Conservation (phyloP, 2,329 filamentous ascomycete genomes). For the Fusarium aywerte region DNA sequence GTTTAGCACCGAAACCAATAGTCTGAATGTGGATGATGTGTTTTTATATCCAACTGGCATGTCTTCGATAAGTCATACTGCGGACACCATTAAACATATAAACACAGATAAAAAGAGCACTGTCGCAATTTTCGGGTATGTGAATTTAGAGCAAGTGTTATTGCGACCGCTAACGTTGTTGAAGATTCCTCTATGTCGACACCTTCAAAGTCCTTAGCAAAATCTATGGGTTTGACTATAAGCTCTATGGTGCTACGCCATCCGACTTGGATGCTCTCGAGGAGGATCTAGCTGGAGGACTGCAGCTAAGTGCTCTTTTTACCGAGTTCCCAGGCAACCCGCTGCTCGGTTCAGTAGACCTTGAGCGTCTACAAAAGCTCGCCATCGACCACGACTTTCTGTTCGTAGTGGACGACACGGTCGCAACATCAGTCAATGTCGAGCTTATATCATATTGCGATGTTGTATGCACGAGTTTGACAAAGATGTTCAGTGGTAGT, state of each 20-base stretch:
- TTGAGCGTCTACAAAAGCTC: slow-evolving; percentile 43
- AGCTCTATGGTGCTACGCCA: slow-evolving; percentile 58
- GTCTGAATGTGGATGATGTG: slow-evolving; percentile 52
- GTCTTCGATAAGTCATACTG: slow-evolving; percentile 56
- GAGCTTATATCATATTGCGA: slow-evolving; percentile 60
- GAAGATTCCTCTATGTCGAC: slow-evolving; percentile 47
- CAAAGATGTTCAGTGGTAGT: slow-evolving; percentile 66
- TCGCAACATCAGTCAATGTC: slow-evolving; percentile 58
- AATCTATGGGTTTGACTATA: slow-evolving; percentile 47
- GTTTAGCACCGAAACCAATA: slow-evolving; percentile 26
- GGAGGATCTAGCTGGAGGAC: slow-evolving; percentile 50
- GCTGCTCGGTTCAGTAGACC: slow-evolving; percentile 46
- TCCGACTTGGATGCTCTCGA: slow-evolving; percentile 56
- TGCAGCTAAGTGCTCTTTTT: slow-evolving; percentile 57
- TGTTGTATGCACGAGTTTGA: slow-evolving; percentile 61
- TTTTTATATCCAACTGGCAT: slow-evolving; percentile 64
- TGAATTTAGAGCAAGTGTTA: neutral
- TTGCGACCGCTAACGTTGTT: neutral
- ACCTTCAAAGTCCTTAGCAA: slow-evolving; percentile 47
- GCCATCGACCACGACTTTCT: slow-evolving; percentile 54
- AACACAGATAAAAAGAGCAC: neutral
- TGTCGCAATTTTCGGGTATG: slow-evolving; percentile 48
- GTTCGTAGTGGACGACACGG: slow-evolving; percentile 58
- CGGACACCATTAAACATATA: slow-evolving; percentile 18
- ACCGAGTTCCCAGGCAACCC: slow-evolving; percentile 57